These are phyloP conservation scores for Fusarium miscanthi DNA, from an alignment of 2,329 filamentous ascomycete genomes.

Conservation along the genomic window DNA sequence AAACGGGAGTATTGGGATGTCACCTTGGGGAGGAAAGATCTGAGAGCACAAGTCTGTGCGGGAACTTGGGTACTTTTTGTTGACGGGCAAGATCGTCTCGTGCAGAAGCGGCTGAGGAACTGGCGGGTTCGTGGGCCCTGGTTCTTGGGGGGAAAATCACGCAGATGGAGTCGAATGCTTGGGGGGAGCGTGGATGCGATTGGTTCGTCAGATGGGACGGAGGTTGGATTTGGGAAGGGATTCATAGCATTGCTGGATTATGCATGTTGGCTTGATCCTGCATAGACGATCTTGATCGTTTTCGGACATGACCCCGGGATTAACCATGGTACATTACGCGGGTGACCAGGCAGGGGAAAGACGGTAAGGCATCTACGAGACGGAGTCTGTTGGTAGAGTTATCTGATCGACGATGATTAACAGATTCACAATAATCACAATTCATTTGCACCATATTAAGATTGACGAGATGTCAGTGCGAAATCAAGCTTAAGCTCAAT, in stretches of 20 bases:
- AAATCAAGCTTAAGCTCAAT: neutral
- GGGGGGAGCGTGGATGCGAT: neutral
- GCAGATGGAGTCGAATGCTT: neutral
- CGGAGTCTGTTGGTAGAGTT: rapidly evolving
- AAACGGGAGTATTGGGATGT: neutral
- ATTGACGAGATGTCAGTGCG: neutral
- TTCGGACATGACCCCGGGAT: neutral
- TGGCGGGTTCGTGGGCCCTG: neutral
- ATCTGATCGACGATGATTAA: neutral
- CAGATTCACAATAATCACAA: too few species aligned
- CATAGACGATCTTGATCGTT: neutral
- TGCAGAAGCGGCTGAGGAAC: neutral
- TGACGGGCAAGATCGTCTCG: neutral
- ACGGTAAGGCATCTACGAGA: neutral
- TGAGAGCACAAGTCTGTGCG: conserved; percentile 17
- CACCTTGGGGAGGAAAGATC: neutral
- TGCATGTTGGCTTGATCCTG: conserved; percentile 2
- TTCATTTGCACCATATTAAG: neutral
- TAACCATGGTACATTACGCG: neutral
- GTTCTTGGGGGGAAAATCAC: neutral
- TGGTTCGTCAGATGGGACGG: neutral
- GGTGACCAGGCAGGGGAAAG: neutral
- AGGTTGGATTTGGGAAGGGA: neutral
- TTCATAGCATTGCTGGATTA: neutral
- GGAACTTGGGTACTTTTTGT: conserved; percentile 9